Conservation (phyloP, 257 asterid genomes). For the Scutellaria minor region DNA sequence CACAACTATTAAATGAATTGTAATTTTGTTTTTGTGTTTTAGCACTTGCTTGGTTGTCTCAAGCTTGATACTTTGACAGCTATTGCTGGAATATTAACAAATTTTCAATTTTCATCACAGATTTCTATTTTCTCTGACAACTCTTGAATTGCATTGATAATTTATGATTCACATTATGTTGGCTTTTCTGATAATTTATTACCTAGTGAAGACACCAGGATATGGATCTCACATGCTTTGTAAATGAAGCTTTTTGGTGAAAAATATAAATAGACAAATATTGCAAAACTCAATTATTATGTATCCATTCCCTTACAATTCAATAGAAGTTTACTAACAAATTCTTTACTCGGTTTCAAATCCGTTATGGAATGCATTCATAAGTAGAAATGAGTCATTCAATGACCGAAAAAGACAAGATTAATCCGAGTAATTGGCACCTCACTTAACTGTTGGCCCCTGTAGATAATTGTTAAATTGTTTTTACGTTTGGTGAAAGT, state of each 20-base stretch:
- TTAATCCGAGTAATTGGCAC: background rate
- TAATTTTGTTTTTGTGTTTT: conserved; percentile 20
- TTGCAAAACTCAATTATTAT: background rate
- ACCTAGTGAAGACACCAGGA: background rate
- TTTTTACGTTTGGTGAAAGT: background rate
- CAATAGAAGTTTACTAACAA: background rate
- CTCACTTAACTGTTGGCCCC: background rate
- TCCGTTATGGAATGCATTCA: background rate
- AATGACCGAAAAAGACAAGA: background rate
- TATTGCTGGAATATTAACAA: background rate
- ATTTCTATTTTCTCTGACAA: background rate
- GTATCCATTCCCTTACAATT: background rate
- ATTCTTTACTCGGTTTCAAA: background rate
- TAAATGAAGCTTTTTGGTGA: background rate
- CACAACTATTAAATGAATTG: conserved; percentile 22
- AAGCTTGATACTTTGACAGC: background rate
- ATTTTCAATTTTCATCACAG: background rate
- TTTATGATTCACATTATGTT: background rate
- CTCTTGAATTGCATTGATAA: background rate
- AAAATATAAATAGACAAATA: background rate
- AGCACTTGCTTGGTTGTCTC: conserved; percentile 11
- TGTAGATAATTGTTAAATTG: background rate
- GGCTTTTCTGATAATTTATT: background rate
- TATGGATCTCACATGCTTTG: background rate
- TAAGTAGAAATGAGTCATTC: background rate